A percentile compares a stretch with the other conserved stretches of the same genome.
These are phyloP conservation scores for Miscanthus lutarioriparius DNA, from an alignment of 176 grass and related monocot species.

Conservation along the genomic window DNA sequence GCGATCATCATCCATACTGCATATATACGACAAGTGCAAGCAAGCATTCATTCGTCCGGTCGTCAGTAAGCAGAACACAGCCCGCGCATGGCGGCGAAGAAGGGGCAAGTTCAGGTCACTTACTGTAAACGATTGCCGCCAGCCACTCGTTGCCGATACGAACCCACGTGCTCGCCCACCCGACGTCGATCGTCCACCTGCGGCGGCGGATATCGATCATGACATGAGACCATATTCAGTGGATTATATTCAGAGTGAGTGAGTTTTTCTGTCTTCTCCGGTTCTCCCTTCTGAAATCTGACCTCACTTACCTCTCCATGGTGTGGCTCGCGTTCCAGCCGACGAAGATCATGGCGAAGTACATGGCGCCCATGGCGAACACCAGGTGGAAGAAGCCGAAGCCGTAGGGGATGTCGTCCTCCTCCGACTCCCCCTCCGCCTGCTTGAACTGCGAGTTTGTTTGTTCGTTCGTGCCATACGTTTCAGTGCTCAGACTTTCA, in stretches of 20 bases:
- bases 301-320: conserved; percentile 64
- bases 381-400: conserved; percentile 98
- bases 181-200: conserved; percentile 97
- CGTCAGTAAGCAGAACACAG: neutral
- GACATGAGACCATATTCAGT: neutral
- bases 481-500: neutral
- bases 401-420: conserved; percentile 77
- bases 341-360: conserved; percentile 95
- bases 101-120: conserved; percentile 13
- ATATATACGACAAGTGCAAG: neutral
- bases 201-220: neutral
- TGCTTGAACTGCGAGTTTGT: conserved; percentile 72
- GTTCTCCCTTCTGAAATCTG: neutral
- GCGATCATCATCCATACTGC: conserved; percentile 75
- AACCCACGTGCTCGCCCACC: conserved; percentile 97
- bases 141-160: conserved; percentile 85
- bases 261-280: no score
- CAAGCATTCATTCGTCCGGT: neutral
- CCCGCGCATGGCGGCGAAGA: neutral
- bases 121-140: conserved; percentile 79
- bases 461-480: neutral
- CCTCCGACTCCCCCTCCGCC: conserved; percentile 54
- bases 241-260: neutral
- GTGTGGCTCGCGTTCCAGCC: conserved; percentile 78
- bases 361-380: conserved; percentile 98